A percentile compares a stretch with the other conserved stretches of the same genome.
Evolutionary conservation across 148 eudicot genomes (phyloP).

Genomic region (Polygonum aviculare): DNA sequence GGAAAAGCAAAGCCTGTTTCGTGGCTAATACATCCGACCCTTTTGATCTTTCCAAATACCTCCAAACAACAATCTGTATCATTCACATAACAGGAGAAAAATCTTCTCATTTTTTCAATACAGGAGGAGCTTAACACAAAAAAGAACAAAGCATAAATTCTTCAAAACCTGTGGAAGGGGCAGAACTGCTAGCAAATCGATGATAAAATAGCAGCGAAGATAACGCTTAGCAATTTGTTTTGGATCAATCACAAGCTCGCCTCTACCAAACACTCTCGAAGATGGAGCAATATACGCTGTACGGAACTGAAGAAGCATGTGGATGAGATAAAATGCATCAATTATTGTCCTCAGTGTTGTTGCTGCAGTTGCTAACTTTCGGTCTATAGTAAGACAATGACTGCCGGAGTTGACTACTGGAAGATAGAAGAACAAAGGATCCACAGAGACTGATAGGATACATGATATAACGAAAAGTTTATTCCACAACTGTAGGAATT

Average conservation of each 20-base stretch:
- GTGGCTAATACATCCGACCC: constrained; percentile 12
- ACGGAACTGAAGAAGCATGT: constrained; percentile 13
- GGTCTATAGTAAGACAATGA: not conserved
- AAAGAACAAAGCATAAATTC: not conserved
- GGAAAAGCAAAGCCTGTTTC: constrained; percentile 8
- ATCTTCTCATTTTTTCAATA: not conserved
- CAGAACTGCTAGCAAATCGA: constrained; percentile 15
- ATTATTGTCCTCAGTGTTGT: constrained; percentile 9
- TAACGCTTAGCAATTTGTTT: constrained; percentile 11
- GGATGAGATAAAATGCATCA: constrained; percentile 13
- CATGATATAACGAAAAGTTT: constrained; percentile 13
- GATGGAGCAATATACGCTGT: constrained; percentile 14
- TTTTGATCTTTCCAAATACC: constrained; percentile 8
- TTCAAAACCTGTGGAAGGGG: constrained; percentile 34
- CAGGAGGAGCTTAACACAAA: not conserved
- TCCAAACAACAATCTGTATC: constrained; percentile 14
- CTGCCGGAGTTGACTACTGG: not conserved
- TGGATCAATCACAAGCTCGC: constrained; percentile 17
- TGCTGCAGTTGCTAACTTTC: constrained; percentile 11
- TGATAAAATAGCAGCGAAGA: constrained; percentile 3
- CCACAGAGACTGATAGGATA: constrained; percentile 10
- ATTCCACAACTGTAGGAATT: constrained; percentile 12
- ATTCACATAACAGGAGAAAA: not conserved
- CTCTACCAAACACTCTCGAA: constrained; percentile 17
- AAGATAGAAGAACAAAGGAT: constrained; percentile 16